Evolutionary conservation across 192 early-diverging fungal genomes (phyloP).

Genomic region (Pilaira anomala): DNA sequence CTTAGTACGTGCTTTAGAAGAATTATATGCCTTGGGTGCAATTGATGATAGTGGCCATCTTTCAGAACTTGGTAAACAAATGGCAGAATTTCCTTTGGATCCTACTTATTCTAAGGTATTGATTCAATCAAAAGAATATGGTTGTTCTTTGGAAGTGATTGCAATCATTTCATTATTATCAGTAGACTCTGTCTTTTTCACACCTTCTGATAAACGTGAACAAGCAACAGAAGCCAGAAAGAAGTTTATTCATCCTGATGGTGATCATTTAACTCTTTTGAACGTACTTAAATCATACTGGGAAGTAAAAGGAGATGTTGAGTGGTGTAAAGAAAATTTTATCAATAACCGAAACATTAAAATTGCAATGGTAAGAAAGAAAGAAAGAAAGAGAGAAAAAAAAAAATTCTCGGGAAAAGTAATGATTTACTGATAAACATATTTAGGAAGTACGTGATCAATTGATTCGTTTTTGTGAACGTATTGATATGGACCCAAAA

Average conservation of each 20-base stretch:
- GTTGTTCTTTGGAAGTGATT: constrained; percentile 87
- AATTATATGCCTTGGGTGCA: constrained; percentile 85
- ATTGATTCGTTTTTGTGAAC: constrained; percentile 72
- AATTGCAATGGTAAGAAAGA: constrained; percentile 61
- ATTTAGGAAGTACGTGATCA: constrained; percentile 82
- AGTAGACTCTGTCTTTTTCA: constrained; percentile 87
- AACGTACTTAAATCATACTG: constrained; percentile 80
- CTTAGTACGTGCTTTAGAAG: constrained; percentile 80
- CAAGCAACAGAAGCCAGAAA: constrained; percentile 75
- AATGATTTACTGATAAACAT: background rate
- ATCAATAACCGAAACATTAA: constrained; percentile 83
- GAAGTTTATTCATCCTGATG: constrained; percentile 80
- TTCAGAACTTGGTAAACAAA: constrained; percentile 72
- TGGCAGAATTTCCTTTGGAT: constrained; percentile 92
- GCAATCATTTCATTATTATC: constrained; percentile 89
- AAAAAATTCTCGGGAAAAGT: no score
- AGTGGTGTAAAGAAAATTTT: constrained; percentile 93
- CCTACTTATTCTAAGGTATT: constrained; percentile 88
- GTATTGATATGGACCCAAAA: constrained; percentile 61
- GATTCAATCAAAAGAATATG: constrained; percentile 68
- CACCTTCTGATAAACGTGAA: constrained; percentile 86
- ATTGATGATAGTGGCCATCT: constrained; percentile 79
- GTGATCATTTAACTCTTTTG: constrained; percentile 91
- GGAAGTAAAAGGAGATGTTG: constrained; percentile 70
- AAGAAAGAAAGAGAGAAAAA: background rate